These are phyloP conservation scores for Pythium volutum DNA, from an alignment of 352 stramenopile species.

Conservation along the genomic window DNA sequence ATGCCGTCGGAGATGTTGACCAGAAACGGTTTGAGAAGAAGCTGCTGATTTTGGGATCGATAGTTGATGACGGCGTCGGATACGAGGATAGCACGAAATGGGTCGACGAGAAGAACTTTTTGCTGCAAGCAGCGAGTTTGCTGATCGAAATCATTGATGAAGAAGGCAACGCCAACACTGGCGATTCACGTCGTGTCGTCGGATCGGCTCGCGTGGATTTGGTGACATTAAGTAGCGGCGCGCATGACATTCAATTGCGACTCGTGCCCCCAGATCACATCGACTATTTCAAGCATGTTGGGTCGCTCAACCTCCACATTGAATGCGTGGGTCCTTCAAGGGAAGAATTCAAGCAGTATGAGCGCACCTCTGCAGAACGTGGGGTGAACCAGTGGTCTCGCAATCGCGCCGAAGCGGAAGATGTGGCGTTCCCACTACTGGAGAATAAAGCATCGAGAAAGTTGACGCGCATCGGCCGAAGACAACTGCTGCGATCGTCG, in stretches of 20 bases:
- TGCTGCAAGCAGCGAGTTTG: constrained; percentile 38
- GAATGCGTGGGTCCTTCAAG: constrained; percentile 19
- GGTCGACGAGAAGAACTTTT: constrained; percentile 22
- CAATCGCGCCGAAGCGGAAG: constrained; percentile 7
- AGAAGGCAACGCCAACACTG: neutral
- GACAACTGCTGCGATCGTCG: constrained; percentile 43
- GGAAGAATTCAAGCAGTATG: constrained; percentile 11
- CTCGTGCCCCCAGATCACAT: constrained; percentile 36
- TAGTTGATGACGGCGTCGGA: neutral
- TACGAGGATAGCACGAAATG: neutral
- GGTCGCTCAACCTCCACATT: constrained; percentile 39
- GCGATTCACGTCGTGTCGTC: constrained; percentile 18
- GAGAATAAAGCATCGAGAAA: constrained; percentile 1
- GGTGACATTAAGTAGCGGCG: constrained; percentile 30
- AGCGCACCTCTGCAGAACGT: neutral
- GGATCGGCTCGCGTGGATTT: constrained; percentile 56
- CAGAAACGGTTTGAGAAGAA: constrained; percentile 16
- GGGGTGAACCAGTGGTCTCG: constrained; percentile 19
- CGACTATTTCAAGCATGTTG: constrained; percentile 57
- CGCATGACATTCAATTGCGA: constrained; percentile 37
- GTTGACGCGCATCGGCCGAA: constrained; percentile 41
- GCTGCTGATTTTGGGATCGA: constrained; percentile 7
- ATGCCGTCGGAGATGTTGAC: constrained; percentile 26
- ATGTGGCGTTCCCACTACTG: neutral
- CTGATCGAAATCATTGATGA: constrained; percentile 52